Evolutionary conservation across 805 yeast genomes (phyloP).

Genomic region (Komagataella mondaviorum): DNA sequence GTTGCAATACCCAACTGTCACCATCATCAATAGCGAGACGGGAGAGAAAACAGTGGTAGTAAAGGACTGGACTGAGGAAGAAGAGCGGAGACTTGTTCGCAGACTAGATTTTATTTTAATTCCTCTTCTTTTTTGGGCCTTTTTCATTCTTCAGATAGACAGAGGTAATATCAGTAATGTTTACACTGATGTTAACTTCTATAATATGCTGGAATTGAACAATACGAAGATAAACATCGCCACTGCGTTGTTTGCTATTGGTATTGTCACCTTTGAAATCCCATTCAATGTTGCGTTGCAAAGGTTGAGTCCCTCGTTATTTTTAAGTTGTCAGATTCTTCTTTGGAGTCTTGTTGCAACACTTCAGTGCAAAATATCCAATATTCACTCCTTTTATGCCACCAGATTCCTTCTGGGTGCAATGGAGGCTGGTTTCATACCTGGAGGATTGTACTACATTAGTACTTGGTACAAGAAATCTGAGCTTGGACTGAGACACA

Average conservation of each 20-base stretch:
- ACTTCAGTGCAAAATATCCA: slow-evolving; percentile 18
- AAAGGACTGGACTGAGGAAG: slow-evolving; percentile 8
- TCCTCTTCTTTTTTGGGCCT: slow-evolving; percentile 4
- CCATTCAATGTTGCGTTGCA: slow-evolving; percentile 21
- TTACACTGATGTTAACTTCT: slow-evolving; percentile 22
- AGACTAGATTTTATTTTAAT: slow-evolving; percentile 8
- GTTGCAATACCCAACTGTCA: neutral
- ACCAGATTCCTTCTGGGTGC: slow-evolving; percentile 25
- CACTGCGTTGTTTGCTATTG: slow-evolving; percentile 24
- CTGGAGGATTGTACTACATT: slow-evolving; percentile 24
- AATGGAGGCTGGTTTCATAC: slow-evolving; percentile 28
- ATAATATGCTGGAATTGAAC: slow-evolving; percentile 24
- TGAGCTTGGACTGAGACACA: slow-evolving; percentile 22
- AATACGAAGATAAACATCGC: slow-evolving; percentile 26
- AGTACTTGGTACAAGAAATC: slow-evolving; percentile 24
- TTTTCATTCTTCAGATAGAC: slow-evolving; percentile 29
- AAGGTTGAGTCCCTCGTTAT: slow-evolving; percentile 21
- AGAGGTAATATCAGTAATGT: slow-evolving; percentile 38
- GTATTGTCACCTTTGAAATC: slow-evolving; percentile 27
- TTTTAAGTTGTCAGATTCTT: slow-evolving; percentile 9
- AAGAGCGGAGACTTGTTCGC: slow-evolving; percentile 5
- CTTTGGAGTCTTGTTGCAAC: slow-evolving; percentile 25
- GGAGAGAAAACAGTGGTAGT: slow-evolving; percentile 3
- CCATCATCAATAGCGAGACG: slow-evolving; percentile 1
- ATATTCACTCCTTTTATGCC: slow-evolving; percentile 12